A percentile compares a stretch with the other conserved stretches of the same genome.
Conservation (phyloP, 495 filamentous ascomycete genomes). For the Penicillium soppii region DNA sequence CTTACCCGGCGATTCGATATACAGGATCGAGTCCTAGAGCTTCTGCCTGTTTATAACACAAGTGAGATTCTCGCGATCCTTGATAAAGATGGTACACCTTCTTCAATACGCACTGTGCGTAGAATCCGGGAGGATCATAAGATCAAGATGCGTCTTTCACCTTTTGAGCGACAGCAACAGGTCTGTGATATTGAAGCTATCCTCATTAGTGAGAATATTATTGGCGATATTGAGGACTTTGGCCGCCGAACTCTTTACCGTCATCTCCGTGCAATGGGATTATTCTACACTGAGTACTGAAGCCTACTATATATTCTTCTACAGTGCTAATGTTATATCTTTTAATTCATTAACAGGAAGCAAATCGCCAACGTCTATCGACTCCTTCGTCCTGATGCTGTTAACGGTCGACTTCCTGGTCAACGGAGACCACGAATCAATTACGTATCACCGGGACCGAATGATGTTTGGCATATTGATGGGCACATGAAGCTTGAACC, state of each 20-base stretch:
- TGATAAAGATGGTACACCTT: too few relatives aligned
- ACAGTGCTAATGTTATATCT: too few relatives aligned
- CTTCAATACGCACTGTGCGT: background rate
- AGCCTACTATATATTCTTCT: too few relatives aligned
- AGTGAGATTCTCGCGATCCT: background rate
- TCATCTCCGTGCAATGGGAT: too few relatives aligned
- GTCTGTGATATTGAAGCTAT: background rate
- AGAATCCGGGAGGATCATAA: background rate
- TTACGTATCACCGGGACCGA: background rate
- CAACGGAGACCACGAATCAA: background rate
- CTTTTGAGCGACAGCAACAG: background rate
- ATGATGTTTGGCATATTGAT: background rate
- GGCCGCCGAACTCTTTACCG: too few relatives aligned
- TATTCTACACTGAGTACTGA: too few relatives aligned
- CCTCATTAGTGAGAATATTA: background rate
- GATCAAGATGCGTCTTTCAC: background rate
- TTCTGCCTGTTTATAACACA: background rate
- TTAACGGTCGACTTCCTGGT: background rate
- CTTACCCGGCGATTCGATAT: background rate
- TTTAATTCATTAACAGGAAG: background rate
- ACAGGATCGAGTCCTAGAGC: background rate
- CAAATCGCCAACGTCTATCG: background rate
- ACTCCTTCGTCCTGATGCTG: background rate
- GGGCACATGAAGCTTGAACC: background rate
- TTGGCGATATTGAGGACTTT: background rate